Evolutionary conservation across 768 basidiomycete species (phyloP).

Genomic region (Pulveroboletus sp.): DNA sequence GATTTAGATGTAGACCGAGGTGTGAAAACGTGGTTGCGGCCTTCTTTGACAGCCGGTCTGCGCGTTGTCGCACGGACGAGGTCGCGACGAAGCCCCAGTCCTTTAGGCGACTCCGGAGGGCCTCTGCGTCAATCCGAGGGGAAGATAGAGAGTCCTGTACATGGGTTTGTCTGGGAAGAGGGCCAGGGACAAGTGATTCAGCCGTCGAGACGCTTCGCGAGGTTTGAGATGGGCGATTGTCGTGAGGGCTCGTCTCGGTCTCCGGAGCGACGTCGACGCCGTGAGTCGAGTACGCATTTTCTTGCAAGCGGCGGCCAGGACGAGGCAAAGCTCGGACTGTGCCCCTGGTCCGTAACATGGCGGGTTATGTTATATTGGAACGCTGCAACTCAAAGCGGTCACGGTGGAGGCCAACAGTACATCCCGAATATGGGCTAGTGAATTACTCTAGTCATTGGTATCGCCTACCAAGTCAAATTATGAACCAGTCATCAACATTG

Average conservation of each 20-base stretch:
- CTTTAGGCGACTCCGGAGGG: conserved; percentile 36
- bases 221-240: conserved; percentile 5
- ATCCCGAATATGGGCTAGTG: neutral
- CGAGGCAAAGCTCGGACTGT: conserved; percentile 14
- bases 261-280: neutral
- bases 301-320: conserved; percentile 5
- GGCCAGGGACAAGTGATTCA: neutral
- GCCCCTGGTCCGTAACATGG: conserved; percentile 20
- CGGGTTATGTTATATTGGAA: too few species aligned
- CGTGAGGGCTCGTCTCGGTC: neutral
- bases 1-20: conserved; percentile 77
- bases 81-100: conserved; percentile 44
- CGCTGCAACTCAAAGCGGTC: neutral
- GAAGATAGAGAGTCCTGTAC: neutral
- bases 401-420: neutral
- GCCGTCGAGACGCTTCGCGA: conserved; percentile 1
- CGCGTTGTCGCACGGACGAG: conserved; percentile 41
- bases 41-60: conserved; percentile 54
- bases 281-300: conserved; percentile 6
- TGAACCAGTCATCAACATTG: neutral
- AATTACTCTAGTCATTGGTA: too few species aligned
- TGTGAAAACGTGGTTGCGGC: conserved; percentile 63
- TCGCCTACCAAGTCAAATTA: too few species aligned
- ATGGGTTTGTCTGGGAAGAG: neutral
- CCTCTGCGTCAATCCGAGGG: conserved; percentile 21